Conservation (phyloP, 306 rosid genomes). For the Castanea crenata region DNA sequence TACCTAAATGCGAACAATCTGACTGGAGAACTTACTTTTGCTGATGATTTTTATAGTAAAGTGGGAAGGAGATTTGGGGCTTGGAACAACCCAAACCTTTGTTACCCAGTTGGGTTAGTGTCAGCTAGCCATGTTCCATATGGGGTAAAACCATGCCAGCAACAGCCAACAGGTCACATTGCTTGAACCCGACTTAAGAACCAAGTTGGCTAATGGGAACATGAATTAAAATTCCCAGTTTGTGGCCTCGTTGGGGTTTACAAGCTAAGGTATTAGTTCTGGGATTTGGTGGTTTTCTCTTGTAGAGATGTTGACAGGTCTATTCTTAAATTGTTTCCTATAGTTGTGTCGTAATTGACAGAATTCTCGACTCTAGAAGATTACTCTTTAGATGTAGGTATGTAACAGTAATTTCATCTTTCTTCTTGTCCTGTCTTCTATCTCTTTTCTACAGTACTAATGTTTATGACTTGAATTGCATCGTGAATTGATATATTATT, state of each 20-base stretch:
- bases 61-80: conserved; percentile 89
- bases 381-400: conserved; percentile 25
- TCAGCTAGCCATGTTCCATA: conserved; percentile 45
- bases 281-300: conserved; percentile 46
- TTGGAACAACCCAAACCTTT: conserved; percentile 77
- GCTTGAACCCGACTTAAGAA: conserved; percentile 31
- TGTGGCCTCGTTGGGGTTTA: conserved; percentile 45
- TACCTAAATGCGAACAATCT: conserved; percentile 79
- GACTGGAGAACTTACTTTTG: conserved; percentile 64
- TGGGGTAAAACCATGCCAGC: conserved; percentile 79
- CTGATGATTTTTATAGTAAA: conserved; percentile 55
- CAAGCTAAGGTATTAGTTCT: conserved; percentile 22
- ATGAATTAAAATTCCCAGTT: conserved; percentile 30
- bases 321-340: conserved; percentile 12
- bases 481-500: no score
- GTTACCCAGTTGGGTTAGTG: conserved; percentile 47
- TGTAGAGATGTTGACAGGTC: conserved; percentile 30
- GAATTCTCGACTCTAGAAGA: conserved; percentile 2
- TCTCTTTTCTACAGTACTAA: background rate
- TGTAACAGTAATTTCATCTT: conserved; percentile 25
- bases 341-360: conserved; percentile 23
- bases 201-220: conserved; percentile 21
- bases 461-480: no score
- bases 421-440: conserved; percentile 12
- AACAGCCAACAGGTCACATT: conserved; percentile 40